These are phyloP conservation scores for Cystobasidium slooffiae DNA, from an alignment of 1,284 basidiomycete species.

Conservation along the genomic window DNA sequence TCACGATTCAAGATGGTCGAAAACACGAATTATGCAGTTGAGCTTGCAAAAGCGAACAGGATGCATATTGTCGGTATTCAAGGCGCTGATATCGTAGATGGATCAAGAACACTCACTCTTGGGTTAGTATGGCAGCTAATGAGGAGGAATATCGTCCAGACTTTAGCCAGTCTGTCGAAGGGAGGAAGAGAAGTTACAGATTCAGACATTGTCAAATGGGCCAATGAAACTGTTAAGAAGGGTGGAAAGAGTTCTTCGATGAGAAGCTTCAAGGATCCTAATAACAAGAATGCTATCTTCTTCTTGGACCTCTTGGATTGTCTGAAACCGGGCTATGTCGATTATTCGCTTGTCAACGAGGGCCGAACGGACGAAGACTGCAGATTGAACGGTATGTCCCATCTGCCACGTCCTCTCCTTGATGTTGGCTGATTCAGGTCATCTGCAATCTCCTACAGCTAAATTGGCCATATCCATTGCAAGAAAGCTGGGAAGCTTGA, in stretches of 20 bases:
- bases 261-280: constrained; percentile 91
- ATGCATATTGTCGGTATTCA: constrained; percentile 98
- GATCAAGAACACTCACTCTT: constrained; percentile 84
- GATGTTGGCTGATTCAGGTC: neutral
- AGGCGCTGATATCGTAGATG: constrained; percentile 95
- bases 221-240: constrained; percentile 84
- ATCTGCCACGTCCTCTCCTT: neutral
- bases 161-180: constrained; percentile 73
- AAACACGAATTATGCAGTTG: constrained; percentile 95
- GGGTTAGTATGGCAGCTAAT: constrained; percentile 98
- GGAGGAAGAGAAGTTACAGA: constrained; percentile 82
- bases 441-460: constrained; percentile 61
- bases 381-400: constrained; percentile 78
- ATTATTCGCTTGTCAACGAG: constrained; percentile 76
- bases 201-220: constrained; percentile 93
- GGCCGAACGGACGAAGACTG: constrained; percentile 82
- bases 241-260: constrained; percentile 70
- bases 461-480: constrained; percentile 98
- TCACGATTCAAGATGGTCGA: constrained; percentile 97
- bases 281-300: constrained; percentile 87
- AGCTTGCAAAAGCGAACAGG: constrained; percentile 86
- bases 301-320: constrained; percentile 91
- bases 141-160: constrained; percentile 88
- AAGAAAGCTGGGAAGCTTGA: constrained; percentile 86
- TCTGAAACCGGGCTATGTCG: constrained; percentile 91